Base-by-base conservation (phyloP, 1,284 basidiomycete species). In the Cryptococcus sp. region DNA sequence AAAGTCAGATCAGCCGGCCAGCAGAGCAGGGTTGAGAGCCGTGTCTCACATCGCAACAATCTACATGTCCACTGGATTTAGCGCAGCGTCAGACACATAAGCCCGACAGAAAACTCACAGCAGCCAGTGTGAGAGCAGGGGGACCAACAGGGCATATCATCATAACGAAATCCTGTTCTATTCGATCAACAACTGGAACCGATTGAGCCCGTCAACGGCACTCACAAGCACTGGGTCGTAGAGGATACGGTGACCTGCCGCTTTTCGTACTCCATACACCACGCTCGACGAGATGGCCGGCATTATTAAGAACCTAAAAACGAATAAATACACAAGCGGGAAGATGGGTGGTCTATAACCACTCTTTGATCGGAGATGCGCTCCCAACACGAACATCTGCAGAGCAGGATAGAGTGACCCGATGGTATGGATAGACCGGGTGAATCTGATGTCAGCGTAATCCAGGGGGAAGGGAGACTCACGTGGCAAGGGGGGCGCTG, bases 61-160 rank as follows among this genome's bases (percentile, higher is more conserved):
- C 62, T 64, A 56, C 38, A 50, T 24, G 4, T 21, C 39, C 23
- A n/a, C 16, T 15, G 47, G 53, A n/a, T n/a, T n/a, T n/a, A n/a
- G n/a, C n/a, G n/a, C n/a, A n/a, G n/a, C n/a, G n/a, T n/a, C n/a
- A n/a, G n/a, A n/a, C n/a, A n/a, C n/a, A n/a, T n/a, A n/a, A n/a
- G n/a, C n/a, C n/a, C n/a, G n/a, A 15, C 12, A 18, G n/a, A 35
- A 20, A 1, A 65, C 67, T 59, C 37, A 70, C 65, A 2, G 71
- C 72, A 16, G 71, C 68, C 1, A 76, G 61, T 8, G 72, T 75
- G 36, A 77, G 58, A 4, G 74, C 75, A 9, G 75, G 73, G 6
- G 74, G 75, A 0, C 75, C 75, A 33, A 73, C 70, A 39, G 73
- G 69, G 2, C 63, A 61, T 18, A 76, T 58, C 33, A 63, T 66